Evolutionary conservation across 176 grass and related monocot genomes (phyloP), one percentile per base, ranked within the genome.

Genomic region (Ensete ventricosum): DNA sequence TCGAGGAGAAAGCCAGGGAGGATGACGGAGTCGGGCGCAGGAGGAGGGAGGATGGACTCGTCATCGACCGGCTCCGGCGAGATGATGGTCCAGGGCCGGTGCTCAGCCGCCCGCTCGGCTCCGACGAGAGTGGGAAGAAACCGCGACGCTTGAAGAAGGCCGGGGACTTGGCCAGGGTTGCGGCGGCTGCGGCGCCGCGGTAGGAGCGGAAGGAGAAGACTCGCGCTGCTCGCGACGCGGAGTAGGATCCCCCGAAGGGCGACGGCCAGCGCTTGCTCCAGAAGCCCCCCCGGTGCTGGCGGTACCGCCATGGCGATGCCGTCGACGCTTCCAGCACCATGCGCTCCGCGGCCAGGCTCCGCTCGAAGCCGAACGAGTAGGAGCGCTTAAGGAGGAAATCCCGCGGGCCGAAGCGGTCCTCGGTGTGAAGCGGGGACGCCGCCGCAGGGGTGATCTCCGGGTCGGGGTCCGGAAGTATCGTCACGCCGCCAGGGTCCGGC

Each of bases 181-280:
- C 82, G 53, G 20, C 12, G 22, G 9, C 83, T 71, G 21, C 77
- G 34, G 63, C 83, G 23, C 54, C 53, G 10, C 84, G 51, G 72
- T 81, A 29, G 71, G 3, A 76, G 27, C 94, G 85, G 76, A 91
- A 93, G 11, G 94, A 98, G 80, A 98, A 98, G 6, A 98, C 94
- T 13, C 87, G 81, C 0, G 85, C 67, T 0, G 78, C 75, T 3
- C 84, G 72, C 0, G 90, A 76, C 2, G 74, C 84, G 1, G 87
- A 78, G n/a, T 84, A 85, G 2, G 76, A 77, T 0, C 78, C 78
- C 3, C 78, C 77, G 86, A 93, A 98, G 1, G 95, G 95, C 24
- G 95, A 98, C 11, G 88, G 84, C 85, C 82, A 98, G 2, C 90
- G 95, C 84, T 98, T 98, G 86, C 95, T 98, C 95, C 95, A 98